These are phyloP conservation scores for Primulina huaijiensis DNA, from an alignment of 257 asterid species.

Conservation along the genomic window DNA sequence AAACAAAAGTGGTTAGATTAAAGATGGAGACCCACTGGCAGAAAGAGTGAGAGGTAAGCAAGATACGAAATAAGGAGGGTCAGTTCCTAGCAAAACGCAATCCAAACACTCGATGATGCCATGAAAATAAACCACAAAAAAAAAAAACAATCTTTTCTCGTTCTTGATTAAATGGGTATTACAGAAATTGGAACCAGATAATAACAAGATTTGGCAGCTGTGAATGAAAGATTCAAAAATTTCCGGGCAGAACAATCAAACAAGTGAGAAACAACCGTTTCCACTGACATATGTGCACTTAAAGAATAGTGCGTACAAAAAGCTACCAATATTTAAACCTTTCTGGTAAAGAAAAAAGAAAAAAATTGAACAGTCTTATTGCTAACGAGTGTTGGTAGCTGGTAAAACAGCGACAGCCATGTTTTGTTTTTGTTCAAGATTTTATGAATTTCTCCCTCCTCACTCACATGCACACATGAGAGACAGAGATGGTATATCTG, in stretches of 20 bases:
- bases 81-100: conserved; percentile 33
- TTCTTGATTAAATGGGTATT: conserved; percentile 24
- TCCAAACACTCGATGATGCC: conserved; percentile 32
- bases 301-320: conserved; percentile 34
- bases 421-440: conserved; percentile 10
- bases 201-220: conserved; percentile 16
- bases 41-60: conserved; percentile 71
- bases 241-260: conserved; percentile 21
- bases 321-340: conserved; percentile 33
- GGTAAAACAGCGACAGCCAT: conserved; percentile 26
- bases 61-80: conserved; percentile 31
- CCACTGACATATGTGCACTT: conserved; percentile 53
- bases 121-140: conserved; percentile 33
- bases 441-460: not conserved
- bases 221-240: conserved; percentile 29
- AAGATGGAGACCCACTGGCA: conserved; percentile 54
- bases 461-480: not conserved
- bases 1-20: conserved; percentile 43
- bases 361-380: conserved; percentile 17
- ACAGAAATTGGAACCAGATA: conserved; percentile 24
- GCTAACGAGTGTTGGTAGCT: conserved; percentile 18
- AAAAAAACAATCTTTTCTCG: conserved; percentile 16
- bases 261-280: conserved; percentile 45
- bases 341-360: conserved; percentile 13
- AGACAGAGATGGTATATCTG: not conserved